Evolutionary conservation across 179 eudicot genomes (phyloP), one percentile per base, ranked within the genome.

Genomic region (Drosera spatulata): DNA sequence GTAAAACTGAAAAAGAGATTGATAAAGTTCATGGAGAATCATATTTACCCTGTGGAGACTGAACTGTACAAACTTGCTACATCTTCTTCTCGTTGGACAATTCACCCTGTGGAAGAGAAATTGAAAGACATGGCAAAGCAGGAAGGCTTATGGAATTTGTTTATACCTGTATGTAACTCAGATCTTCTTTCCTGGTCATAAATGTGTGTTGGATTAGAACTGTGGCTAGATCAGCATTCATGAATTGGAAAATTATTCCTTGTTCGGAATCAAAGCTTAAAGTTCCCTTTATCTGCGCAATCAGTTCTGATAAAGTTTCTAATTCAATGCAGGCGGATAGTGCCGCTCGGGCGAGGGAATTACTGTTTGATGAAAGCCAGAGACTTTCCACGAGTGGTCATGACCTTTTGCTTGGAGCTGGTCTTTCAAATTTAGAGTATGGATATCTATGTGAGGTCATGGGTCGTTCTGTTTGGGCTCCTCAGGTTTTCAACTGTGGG

Each of bases 381-480:
- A 70, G 69, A 51, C 45, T 41, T 56, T 41, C 50, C 44, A 75
- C 61, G 14, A 54, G 63, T 51, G 63, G 59, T 59, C 50, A 45
- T 59, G 69, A 77, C 63, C 61, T 54, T 59, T 74, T 79, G 57
- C 66, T 93, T 22, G 99, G 99, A 64, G 83, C 88, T 50, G 97
- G 99, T 55, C 87, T 93, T 61, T 84, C 97, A 43, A 93, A 93
- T 74, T 87, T 89, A 48, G 99, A 93, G 69, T 93, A 93, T 81
- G 99, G 95, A 61, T 80, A 83, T 74, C 91, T 93, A 50, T 93
- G 99, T 74, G 97, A 89, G 82, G 73, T 90, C 71, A 86, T 90
- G 97, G 99, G 99, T 54, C 90, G 94, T 60, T 89, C 94, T 44
- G 66, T 90, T 41, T 93, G 97, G 82, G 99, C 97, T 56, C 99